Conservation (phyloP, 768 basidiomycete species). For the Chalciporus sphaerocephalus region DNA sequence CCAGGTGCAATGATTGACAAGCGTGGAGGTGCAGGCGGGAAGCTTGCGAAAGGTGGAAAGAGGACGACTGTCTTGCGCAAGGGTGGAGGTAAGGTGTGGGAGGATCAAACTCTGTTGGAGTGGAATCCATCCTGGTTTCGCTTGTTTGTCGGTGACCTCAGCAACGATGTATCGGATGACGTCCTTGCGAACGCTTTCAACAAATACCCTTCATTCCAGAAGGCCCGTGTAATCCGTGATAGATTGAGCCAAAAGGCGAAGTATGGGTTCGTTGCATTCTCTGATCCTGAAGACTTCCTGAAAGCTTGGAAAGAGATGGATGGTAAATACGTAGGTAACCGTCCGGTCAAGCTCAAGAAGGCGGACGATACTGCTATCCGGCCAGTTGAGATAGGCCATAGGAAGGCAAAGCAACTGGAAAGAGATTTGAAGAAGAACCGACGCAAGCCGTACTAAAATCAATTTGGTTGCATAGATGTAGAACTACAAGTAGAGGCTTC, state of each 20-base stretch:
- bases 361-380: constrained; percentile 83
- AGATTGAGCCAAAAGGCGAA: constrained; percentile 94
- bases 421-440: constrained; percentile 88
- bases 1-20: constrained; percentile 90
- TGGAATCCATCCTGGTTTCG: constrained; percentile 99
- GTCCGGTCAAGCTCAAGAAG: constrained; percentile 95
- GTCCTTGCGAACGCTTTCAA: constrained; percentile 90
- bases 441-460: constrained; percentile 70
- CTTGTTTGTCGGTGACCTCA: constrained; percentile 94
- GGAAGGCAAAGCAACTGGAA: constrained; percentile 88
- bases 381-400: constrained; percentile 89
- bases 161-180: constrained; percentile 97
- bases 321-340: constrained; percentile 98
- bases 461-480: not conserved
- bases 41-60: constrained; percentile 86
- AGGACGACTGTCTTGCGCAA: constrained; percentile 91
- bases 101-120: constrained; percentile 93
- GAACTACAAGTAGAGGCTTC: constrained; percentile 1
- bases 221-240: constrained; percentile 93
- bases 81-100: constrained; percentile 96
- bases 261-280: constrained; percentile 96
- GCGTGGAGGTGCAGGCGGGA: constrained; percentile 79
- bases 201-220: constrained; percentile 89
- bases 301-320: constrained; percentile 99
- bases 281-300: constrained; percentile 96